Percentiles rank a stretch among this genome's conserved stretches.
Evolutionary conservation across 75 land plant genomes (phyloP).

Genomic region (Sequoiadendron giganteum): DNA sequence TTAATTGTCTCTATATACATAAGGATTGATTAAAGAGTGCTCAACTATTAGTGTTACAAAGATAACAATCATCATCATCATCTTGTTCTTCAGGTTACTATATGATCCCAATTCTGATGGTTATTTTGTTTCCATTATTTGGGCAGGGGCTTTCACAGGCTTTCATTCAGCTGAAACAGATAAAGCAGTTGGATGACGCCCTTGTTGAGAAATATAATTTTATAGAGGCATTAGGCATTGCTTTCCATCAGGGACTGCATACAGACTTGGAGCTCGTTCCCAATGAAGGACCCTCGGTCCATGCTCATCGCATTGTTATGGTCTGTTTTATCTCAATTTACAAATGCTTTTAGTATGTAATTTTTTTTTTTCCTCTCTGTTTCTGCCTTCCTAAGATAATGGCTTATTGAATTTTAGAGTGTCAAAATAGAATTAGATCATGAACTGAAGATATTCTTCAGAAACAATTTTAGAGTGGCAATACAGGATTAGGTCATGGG

Average conservation of each 20-base stretch:
- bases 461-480: neutral
- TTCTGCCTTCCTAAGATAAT: neutral
- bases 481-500: too few species aligned
- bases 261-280: constrained; percentile 62
- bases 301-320: constrained; percentile 73
- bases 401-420: neutral
- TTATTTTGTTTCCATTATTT: neutral
- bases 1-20: too few species aligned
- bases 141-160: constrained; percentile 55
- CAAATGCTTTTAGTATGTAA: neutral
- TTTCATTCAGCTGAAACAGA: constrained; percentile 46
- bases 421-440: neutral
- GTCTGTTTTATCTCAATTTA: constrained; percentile 17
- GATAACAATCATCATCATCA: neutral
- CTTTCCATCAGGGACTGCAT: constrained; percentile 57
- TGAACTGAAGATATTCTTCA: neutral
- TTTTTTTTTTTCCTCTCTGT: neutral
- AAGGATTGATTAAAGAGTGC: neutral
- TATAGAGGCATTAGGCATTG: constrained; percentile 44
- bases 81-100: neutral
- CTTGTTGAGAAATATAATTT: constrained; percentile 41
- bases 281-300: constrained; percentile 49
- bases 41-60: too few species aligned
- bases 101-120: neutral
- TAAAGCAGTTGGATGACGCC: constrained; percentile 46